Percentiles rank a stretch among this genome's conserved stretches.
phyloP scores from a whole-genome alignment of 371 early-diverging fungal species.

The Apophysomyces trapeziformis region DNA sequence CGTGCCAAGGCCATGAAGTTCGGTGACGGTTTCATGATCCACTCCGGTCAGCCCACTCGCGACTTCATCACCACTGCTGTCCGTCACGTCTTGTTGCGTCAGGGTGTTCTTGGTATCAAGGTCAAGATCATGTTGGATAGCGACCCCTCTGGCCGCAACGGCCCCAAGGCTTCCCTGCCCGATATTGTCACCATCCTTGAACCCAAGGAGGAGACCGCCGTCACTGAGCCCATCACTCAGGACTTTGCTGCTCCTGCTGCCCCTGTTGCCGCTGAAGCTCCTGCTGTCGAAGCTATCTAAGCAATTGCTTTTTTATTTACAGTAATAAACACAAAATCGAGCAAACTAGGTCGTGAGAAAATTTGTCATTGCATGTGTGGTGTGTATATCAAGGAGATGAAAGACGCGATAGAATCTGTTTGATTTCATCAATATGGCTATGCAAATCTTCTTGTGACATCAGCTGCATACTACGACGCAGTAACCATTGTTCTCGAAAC shows the following conservation, averaged over 20 bases:
- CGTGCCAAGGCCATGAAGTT: constrained; percentile 99
- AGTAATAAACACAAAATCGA: not conserved
- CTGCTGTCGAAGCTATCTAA: constrained; percentile 22
- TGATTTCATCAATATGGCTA: not conserved
- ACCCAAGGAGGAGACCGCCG: constrained; percentile 85
- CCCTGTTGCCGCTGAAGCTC: constrained; percentile 36
- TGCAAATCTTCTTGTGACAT: not conserved
- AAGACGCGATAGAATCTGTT: not conserved
- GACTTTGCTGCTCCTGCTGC: constrained; percentile 67
- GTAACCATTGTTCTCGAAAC: not conserved
- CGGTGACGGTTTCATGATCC: constrained; percentile 98
- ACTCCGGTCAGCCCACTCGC: constrained; percentile 97
- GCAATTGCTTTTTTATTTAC: constrained; percentile 1
- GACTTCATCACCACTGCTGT: constrained; percentile 97
- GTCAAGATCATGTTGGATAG: constrained; percentile 99
- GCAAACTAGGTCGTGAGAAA: not conserved
- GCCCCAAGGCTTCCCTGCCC: constrained; percentile 95
- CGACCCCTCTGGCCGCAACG: constrained; percentile 94
- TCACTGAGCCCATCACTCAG: constrained; percentile 79
- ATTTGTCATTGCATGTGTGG: not conserved
- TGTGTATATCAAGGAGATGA: not conserved
- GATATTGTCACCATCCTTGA: constrained; percentile 96
- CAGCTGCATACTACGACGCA: not conserved
- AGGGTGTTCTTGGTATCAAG: constrained; percentile 99
- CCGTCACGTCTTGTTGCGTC: constrained; percentile 98